These are phyloP conservation scores for Xylaria acuta DNA, from an alignment of 495 filamentous ascomycete genomes.

Conservation along the genomic window DNA sequence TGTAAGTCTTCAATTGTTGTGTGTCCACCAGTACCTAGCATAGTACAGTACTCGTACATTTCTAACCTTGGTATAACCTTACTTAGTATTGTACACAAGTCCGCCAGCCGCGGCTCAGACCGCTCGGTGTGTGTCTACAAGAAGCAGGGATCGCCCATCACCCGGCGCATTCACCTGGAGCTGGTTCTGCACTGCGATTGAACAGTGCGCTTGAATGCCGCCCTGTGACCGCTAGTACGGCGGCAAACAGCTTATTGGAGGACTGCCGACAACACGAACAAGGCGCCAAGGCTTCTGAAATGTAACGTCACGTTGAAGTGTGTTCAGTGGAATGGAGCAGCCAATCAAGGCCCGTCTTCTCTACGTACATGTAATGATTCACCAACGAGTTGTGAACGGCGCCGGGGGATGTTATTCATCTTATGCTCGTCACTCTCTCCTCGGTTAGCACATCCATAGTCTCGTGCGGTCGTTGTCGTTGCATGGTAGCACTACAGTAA, in stretches of 20 bases:
- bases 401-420: conserved; percentile 1
- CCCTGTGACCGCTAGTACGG: conserved; percentile 21
- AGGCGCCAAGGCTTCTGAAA: conserved; percentile 23
- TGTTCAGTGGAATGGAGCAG: conserved; percentile 3
- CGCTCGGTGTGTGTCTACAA: conserved; percentile 28
- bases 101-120: conserved; percentile 16
- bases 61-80: too few relatives aligned
- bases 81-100: neutral
- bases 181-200: conserved; percentile 9
- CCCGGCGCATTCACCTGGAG: conserved; percentile 21
- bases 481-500: conserved; percentile 14
- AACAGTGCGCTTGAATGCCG: conserved; percentile 12
- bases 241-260: conserved; percentile 22
- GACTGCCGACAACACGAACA: conserved; percentile 2
- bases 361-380: conserved; percentile 16
- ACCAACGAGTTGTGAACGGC: conserved; percentile 15
- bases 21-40: neutral
- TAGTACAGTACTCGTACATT: neutral
- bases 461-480: conserved; percentile 13
- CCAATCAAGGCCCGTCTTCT: conserved; percentile 12
- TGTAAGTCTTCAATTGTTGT: neutral
- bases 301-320: conserved; percentile 28
- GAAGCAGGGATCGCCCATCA: conserved; percentile 21
- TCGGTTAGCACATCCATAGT: conserved; percentile 13
- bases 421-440: conserved; percentile 13